Conservation (phyloP, 1,284 basidiomycete genomes). For the Tranzscheliella williamsii region DNA sequence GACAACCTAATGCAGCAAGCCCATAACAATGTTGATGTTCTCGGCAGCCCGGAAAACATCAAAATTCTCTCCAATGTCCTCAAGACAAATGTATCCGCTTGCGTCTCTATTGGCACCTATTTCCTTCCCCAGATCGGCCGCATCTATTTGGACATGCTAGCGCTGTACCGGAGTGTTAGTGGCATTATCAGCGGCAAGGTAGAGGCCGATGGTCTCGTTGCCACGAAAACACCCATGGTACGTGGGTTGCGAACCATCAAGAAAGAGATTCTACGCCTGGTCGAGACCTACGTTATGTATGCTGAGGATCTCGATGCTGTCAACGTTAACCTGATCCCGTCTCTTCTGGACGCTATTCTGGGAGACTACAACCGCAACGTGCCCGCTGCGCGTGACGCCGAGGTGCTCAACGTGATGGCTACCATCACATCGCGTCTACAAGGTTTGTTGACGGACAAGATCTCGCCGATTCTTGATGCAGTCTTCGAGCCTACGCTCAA, state of each 20-base stretch:
- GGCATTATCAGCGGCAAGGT: constrained; percentile 96
- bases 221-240: constrained; percentile 96
- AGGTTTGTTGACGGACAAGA: constrained; percentile 78
- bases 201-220: constrained; percentile 75
- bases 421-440: constrained; percentile 73
- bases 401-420: constrained; percentile 96
- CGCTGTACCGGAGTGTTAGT: constrained; percentile 95
- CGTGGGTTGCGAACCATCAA: constrained; percentile 94
- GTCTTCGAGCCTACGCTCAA: constrained; percentile 95
- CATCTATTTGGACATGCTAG: constrained; percentile 98
- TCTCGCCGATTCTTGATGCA: constrained; percentile 92
- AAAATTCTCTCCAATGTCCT: constrained; percentile 96
- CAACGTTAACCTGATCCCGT: constrained; percentile 89
- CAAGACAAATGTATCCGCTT: constrained; percentile 98
- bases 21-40: constrained; percentile 86
- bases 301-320: constrained; percentile 94
- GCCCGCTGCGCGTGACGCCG: constrained; percentile 89
- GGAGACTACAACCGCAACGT: constrained; percentile 96
- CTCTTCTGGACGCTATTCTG: constrained; percentile 91
- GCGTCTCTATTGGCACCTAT: constrained; percentile 93
- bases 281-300: constrained; percentile 96
- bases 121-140: constrained; percentile 95
- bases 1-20: constrained; percentile 97
- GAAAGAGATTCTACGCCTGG: constrained; percentile 92
- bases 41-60: constrained; percentile 89